phyloP scores from a whole-genome alignment of 2,329 filamentous ascomycete genomes.

The Metarhizium rileyi region DNA sequence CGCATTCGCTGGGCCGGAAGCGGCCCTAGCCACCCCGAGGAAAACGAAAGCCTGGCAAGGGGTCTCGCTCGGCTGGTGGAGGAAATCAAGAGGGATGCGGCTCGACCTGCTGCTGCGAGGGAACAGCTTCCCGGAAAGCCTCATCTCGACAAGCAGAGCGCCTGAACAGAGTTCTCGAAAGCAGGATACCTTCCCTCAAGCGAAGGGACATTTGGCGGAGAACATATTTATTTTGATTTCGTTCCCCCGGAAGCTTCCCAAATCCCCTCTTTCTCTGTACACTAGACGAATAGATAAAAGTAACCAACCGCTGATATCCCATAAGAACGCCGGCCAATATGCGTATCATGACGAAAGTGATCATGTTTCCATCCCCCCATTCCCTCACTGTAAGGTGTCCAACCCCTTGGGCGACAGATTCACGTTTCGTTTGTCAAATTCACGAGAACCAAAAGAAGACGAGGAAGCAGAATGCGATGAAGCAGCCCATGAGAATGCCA shows the following conservation, averaged over 20 bases:
- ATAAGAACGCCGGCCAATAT: conserved; percentile 21
- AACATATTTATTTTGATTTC: background rate
- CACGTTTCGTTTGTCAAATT: conserved; percentile 11
- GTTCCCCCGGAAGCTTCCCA: background rate
- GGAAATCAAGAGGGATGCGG: conserved; percentile 37
- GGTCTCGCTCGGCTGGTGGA: conserved; percentile 53
- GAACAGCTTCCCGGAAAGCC: conserved; percentile 23
- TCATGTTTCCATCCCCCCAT: background rate
- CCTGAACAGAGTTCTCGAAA: conserved; percentile 6
- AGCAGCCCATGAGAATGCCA: conserved; percentile 82
- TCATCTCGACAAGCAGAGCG: conserved; percentile 19
- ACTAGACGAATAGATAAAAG: conserved; percentile 9
- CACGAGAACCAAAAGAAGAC: conserved; percentile 72
- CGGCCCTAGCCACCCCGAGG: conserved; percentile 53
- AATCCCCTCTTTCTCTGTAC: conserved; percentile 17
- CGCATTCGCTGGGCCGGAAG: conserved; percentile 93
- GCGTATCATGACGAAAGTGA: conserved; percentile 9
- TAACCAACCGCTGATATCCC: conserved; percentile 24
- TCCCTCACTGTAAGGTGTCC: no score
- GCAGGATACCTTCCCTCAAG: background rate
- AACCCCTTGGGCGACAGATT: no score
- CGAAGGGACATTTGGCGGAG: conserved; percentile 2
- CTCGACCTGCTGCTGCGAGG: conserved; percentile 22
- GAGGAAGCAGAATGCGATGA: conserved; percentile 88
- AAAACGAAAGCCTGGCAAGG: conserved; percentile 57